These are phyloP conservation scores for Cephaloascus albidus DNA, from an alignment of 805 yeast species.

Conservation along the genomic window DNA sequence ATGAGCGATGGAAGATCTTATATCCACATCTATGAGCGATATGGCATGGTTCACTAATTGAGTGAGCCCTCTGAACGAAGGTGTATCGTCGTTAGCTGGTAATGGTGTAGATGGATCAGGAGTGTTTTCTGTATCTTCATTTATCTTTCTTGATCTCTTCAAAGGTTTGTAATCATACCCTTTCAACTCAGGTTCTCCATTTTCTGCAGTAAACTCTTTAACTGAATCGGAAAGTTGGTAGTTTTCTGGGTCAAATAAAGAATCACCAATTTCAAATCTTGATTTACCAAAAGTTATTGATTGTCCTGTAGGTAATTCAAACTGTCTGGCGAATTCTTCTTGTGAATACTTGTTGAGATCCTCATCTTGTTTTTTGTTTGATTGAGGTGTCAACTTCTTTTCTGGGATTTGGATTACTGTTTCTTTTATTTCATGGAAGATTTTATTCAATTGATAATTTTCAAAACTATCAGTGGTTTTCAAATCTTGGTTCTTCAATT, in stretches of 20 bases:
- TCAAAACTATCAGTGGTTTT: conserved; percentile 40
- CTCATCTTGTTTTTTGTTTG: conserved; percentile 8
- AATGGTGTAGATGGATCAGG: conserved; percentile 24
- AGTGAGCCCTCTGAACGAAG: conserved; percentile 39
- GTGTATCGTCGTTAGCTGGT: conserved; percentile 8
- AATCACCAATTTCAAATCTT: conserved; percentile 58
- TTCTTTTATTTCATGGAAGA: conserved; percentile 71
- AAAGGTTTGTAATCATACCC: conserved; percentile 67
- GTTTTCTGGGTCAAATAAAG: conserved; percentile 56
- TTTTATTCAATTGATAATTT: conserved; percentile 43
- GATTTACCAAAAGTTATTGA: conserved; percentile 49
- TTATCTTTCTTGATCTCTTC: conserved; percentile 44
- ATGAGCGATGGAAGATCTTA: conserved; percentile 79
- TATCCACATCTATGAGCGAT: conserved; percentile 64
- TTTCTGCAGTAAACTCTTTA: conserved; percentile 21
- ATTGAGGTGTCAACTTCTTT: conserved; percentile 15
- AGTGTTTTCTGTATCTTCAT: conserved; percentile 18
- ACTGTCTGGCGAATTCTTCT: conserved; percentile 30
- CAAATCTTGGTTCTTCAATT: conserved; percentile 18
- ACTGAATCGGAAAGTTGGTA: conserved; percentile 25
- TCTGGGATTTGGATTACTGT: conserved; percentile 49
- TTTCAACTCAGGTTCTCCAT: conserved; percentile 43
- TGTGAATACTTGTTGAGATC: conserved; percentile 14
- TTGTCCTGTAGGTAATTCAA: conserved; percentile 75
- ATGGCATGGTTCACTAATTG: conserved; percentile 49